Evolutionary conservation across 2,329 filamentous ascomycete species (phyloP).

Genomic region (Aspergillus nomiae): DNA sequence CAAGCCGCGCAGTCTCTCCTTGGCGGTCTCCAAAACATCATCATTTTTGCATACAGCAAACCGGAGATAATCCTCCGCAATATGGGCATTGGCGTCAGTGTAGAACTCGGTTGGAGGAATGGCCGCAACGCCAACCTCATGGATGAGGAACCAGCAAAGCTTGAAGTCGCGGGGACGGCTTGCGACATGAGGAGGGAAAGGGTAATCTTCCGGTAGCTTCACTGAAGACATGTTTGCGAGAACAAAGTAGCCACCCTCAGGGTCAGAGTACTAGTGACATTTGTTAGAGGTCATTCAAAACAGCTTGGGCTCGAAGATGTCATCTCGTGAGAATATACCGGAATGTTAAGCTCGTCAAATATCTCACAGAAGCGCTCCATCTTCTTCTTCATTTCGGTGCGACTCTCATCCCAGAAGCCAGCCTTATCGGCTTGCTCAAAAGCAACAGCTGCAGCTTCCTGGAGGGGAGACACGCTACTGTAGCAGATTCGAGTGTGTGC

Average conservation of each 20-base stretch:
- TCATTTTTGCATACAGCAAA: constrained; percentile 98
- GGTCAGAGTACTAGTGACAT: constrained; percentile 69
- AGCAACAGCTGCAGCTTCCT: constrained; percentile 90
- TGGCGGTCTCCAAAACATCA: constrained; percentile 75
- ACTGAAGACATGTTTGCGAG: constrained; percentile 92
- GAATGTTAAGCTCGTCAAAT: constrained; percentile 73
- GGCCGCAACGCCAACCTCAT: constrained; percentile 90
- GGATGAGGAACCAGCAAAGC: constrained; percentile 94
- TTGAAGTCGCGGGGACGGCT: constrained; percentile 89
- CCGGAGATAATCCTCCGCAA: constrained; percentile 89
- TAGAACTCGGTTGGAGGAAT: constrained; percentile 98
- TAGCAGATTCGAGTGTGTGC: constrained; percentile 98
- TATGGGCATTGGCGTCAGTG: constrained; percentile 76
- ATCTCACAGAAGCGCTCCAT: constrained; percentile 83
- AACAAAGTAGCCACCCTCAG: constrained; percentile 96
- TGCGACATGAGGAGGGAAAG: constrained; percentile 86
- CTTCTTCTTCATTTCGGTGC: constrained; percentile 86
- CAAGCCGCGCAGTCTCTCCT: constrained; percentile 71
- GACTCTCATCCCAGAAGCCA: constrained; percentile 84
- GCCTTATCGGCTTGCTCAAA: constrained; percentile 85
- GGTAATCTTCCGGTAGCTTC: constrained; percentile 77
- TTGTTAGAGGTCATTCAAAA: constrained; percentile 7
- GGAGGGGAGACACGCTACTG: constrained; percentile 86
- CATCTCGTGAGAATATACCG: constrained; percentile 42
- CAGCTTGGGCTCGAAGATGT: not conserved